Evolutionary conservation across 768 basidiomycete species (phyloP), one percentile per base, ranked within the genome.

Genomic region (Saitozyma sp.): DNA sequence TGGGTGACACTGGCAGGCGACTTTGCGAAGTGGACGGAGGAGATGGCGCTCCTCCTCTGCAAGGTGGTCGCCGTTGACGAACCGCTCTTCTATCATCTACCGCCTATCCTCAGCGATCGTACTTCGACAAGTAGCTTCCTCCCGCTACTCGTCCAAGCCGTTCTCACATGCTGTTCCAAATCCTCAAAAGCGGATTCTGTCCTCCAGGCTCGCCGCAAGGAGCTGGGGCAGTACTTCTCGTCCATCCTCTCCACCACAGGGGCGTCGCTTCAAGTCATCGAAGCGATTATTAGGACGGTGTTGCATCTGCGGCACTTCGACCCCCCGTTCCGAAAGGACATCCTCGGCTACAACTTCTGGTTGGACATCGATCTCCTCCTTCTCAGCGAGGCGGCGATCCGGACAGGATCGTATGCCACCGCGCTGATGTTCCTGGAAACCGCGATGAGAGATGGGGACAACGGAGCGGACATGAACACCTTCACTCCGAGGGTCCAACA

Each of bases 351-450:
- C 62, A 73, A 81, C 49, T 29, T n/a, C 8, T 98, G 96, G 96
- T 83, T 99, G 10, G 81, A 84, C 42, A 70, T 97, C 49, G 87
- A 95, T 66, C 91, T 84, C 71, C 74, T 84, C 1, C 80, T 91
- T 6, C 83, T 98, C 20, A 87, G 88, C 9, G 82, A 82, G 64
- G 88, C 86, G 42, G 90, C 94, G 3, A 86, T 91, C 58, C 76
- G 81, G 42, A 92, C 88, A 61, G 90, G 89, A 0, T 87, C 90
- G 8, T 96, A 90, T 75, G 92, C 92, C 5, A 94, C 94, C 0
- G 89, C 91, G 0, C 82, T 97, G 20, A 83, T 98, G 37, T 95
- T 94, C 75, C 82, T 96, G 41, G 95, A 98, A 71, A 83, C 95
- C 11, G 88, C 86, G 0, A 80, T 81, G 20, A 76, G 75, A 53